Conservation (phyloP, 306 rosid species). For the Begonia masoniana region DNA sequence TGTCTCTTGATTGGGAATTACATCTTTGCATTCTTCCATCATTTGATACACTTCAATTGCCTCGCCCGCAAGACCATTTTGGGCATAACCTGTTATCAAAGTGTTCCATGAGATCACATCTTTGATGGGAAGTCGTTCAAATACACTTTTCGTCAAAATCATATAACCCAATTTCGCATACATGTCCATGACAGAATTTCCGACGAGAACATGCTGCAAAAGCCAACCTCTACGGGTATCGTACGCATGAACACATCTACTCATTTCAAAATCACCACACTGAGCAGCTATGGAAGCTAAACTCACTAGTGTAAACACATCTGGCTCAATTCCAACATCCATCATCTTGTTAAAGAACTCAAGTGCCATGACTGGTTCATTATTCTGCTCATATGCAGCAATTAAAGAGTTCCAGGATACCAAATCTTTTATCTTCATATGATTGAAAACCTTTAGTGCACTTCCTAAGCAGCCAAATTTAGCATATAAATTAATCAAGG, state of each 20-base stretch:
- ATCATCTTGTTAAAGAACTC: slow-evolving; percentile 22
- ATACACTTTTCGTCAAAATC: slow-evolving; percentile 20
- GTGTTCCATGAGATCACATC: slow-evolving; percentile 37
- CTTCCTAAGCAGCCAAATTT: slow-evolving; percentile 30
- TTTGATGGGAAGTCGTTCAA: slow-evolving; percentile 24
- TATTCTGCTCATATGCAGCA: slow-evolving; percentile 37
- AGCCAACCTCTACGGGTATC: slow-evolving; percentile 27
- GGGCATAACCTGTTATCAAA: slow-evolving; percentile 38
- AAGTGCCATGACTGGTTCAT: slow-evolving; percentile 23
- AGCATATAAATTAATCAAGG: slow-evolving; percentile 41
- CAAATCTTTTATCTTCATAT: slow-evolving; percentile 27
- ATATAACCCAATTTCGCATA: slow-evolving; percentile 36
- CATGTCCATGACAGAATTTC: slow-evolving; percentile 45
- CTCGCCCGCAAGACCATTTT: slow-evolving; percentile 39
- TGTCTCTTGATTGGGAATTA: slow-evolving; percentile 34
- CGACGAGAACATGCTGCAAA: slow-evolving; percentile 22
- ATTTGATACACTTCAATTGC: slow-evolving; percentile 22
- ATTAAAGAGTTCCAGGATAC: slow-evolving; percentile 43
- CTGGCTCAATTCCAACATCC: slow-evolving; percentile 12
- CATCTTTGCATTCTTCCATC: slow-evolving; percentile 20
- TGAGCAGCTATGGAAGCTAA: slow-evolving; percentile 37
- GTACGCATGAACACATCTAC: slow-evolving; percentile 30
- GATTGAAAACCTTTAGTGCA: slow-evolving; percentile 22
- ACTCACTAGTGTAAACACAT: slow-evolving; percentile 30
- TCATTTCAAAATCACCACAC: slow-evolving; percentile 14